Conservation (phyloP, 257 asterid species). For the Scutellaria galericulata region DNA sequence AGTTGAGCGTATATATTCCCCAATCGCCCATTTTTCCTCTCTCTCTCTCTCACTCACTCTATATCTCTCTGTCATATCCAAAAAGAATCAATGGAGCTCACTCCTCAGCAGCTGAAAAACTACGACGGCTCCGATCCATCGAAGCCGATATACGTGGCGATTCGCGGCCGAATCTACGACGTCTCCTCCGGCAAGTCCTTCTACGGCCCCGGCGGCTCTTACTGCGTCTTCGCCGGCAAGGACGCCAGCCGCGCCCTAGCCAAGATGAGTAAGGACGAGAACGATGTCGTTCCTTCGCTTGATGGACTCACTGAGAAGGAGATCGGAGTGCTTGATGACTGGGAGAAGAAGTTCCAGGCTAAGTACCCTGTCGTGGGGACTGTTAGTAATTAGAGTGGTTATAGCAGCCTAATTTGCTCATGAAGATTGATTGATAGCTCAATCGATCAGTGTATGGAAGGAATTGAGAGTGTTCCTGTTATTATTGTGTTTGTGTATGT, state of each 20-base stretch:
- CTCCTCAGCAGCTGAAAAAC: constrained; percentile 62
- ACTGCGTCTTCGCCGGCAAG: constrained; percentile 89
- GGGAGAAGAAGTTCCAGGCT: constrained; percentile 96
- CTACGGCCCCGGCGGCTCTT: constrained; percentile 90
- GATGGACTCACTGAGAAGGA: constrained; percentile 91
- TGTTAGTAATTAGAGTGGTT: constrained; percentile 35
- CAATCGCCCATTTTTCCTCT: background rate
- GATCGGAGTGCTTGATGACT: constrained; percentile 80
- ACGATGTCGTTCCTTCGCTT: constrained; percentile 61
- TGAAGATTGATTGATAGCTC: constrained; percentile 7
- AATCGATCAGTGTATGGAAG: constrained; percentile 28
- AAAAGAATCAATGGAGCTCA: constrained; percentile 61
- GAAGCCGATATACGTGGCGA: constrained; percentile 90
- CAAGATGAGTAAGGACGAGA: constrained; percentile 90
- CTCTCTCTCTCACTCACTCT: no score
- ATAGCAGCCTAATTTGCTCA: background rate
- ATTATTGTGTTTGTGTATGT: constrained; percentile 28
- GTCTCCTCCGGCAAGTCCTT: constrained; percentile 82
- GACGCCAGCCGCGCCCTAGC: constrained; percentile 98
- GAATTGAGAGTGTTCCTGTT: background rate
- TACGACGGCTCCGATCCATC: constrained; percentile 86
- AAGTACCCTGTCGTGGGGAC: constrained; percentile 87
- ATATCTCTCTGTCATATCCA: background rate
- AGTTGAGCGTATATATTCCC: background rate
- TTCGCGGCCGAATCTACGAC: constrained; percentile 76